Conservation (phyloP, 192 early-diverging fungal genomes). For the Backusella parvicylindrica region DNA sequence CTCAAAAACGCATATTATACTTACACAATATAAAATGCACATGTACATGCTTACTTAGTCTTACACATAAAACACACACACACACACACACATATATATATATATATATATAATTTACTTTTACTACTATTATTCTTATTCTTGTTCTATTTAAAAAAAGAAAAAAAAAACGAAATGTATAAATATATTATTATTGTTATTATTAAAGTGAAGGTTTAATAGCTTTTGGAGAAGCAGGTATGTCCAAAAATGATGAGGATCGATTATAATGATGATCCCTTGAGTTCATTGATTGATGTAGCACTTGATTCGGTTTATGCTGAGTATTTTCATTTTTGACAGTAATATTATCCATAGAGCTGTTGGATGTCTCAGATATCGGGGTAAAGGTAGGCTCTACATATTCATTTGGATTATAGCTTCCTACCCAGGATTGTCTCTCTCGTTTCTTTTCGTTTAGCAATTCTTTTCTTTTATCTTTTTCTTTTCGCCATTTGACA, state of each 20-base stretch:
- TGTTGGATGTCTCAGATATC: not conserved
- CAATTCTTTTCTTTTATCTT: not conserved
- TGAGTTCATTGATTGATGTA: not conserved
- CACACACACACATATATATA: not conserved
- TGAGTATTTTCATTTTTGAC: not conserved
- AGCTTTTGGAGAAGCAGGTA: not conserved
- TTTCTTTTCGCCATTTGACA: not conserved
- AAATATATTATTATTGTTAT: not conserved
- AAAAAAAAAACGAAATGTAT: not conserved
- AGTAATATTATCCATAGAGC: not conserved
- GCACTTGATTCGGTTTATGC: not conserved
- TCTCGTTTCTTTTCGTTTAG: not conserved
- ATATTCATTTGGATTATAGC: not conserved
- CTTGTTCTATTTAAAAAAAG: not conserved
- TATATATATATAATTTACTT: not conserved
- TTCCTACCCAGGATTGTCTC: not conserved
- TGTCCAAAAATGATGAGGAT: not conserved
- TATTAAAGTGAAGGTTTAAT: not conserved
- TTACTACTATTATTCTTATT: not conserved
- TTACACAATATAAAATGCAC: not conserved
- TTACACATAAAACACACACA: not conserved
- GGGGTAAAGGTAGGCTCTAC: not conserved
- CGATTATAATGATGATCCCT: not conserved
- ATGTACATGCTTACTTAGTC: not conserved
- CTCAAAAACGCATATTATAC: not conserved